Conservation (phyloP, 2,329 filamentous ascomycete species). For the Stagonosporopsis vannaccii region DNA sequence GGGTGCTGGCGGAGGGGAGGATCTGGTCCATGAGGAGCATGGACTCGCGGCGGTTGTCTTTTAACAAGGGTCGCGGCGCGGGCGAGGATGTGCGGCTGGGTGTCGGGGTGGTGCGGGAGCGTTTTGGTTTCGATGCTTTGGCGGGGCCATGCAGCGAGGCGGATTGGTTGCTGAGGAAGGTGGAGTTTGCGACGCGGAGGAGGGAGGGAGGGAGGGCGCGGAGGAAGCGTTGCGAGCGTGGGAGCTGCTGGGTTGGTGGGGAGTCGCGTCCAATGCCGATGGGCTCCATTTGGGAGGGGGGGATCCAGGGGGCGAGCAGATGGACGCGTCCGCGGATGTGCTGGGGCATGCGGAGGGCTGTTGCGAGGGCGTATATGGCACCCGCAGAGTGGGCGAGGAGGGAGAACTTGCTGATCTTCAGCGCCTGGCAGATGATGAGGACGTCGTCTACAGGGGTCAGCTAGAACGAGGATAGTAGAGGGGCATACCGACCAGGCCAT, state of each 20-base stretch:
- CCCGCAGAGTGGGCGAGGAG: conserved; percentile 95
- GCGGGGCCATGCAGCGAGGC: conserved; percentile 69
- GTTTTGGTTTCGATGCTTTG: conserved; percentile 57
- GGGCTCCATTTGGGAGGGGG: conserved; percentile 68
- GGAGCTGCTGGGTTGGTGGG: conserved; percentile 83
- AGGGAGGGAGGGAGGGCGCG: conserved; percentile 89
- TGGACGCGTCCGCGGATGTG: conserved; percentile 95
- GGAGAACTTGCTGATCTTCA: conserved; percentile 95
- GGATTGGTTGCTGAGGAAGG: conserved; percentile 91
- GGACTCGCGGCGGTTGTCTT: conserved; percentile 52
- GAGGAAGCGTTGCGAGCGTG: conserved; percentile 89
- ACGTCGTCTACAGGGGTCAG: conserved; percentile 73
- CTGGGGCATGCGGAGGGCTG: conserved; percentile 92
- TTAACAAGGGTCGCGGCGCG: conserved; percentile 29
- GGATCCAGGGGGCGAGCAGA: conserved; percentile 94
- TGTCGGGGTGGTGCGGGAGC: conserved; percentile 36
- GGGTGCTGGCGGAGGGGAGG: conserved; percentile 49
- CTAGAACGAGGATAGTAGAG: background rate
- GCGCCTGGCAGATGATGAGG: conserved; percentile 86
- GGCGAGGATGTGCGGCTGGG: conserved; percentile 25
- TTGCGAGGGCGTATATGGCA: conserved; percentile 96
- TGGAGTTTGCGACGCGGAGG: conserved; percentile 92
- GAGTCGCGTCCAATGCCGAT: conserved; percentile 71
- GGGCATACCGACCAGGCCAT: conserved; percentile 78
- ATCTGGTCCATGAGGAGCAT: conserved; percentile 60